Base-by-base conservation (phyloP, 805 yeast species). In the Ogataea kodamae region DNA sequence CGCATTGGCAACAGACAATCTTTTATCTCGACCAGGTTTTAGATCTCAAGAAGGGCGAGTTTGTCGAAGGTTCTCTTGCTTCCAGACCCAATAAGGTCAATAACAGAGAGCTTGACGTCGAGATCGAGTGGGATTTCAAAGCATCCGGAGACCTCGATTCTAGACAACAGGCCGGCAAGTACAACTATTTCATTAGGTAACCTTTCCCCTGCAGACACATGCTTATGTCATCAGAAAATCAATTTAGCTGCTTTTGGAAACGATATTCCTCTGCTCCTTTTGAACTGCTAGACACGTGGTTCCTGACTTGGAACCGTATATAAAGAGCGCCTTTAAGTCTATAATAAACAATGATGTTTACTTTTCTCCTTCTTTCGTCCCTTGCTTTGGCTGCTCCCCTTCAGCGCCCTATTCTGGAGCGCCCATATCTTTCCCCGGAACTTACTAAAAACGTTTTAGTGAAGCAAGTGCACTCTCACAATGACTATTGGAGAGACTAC, bases 1-100 rank as follows among this genome's bases (percentile, higher is more conserved):
- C 98, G 10, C 99, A 92, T 67, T 92, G 99, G 99, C 94, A 92
- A 62, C 98, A 92, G 67, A 84, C 96, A 12, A 94, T 92, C 1
- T 88, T 94, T 64, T 94, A 92, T 62, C 70, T 90, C 54, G 78
- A 74, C 49, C 84, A 86, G 51, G 95, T 85, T 18, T 62, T 90
- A 45, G 84, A 78, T 52, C 64, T 83, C 43, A 79, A 80, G 54
- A 67, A 69, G 48, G 96, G 90, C 38, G 98, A 92, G 52, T 54
- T 59, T 24, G 68, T 94, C 46, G 71, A 72, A 39, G 92, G 97
- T 28, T 64, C 66, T 18, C 65, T 92, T 39, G 74, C 81, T 8
- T 79, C 85, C 43, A 70, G 78, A 53, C 97, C 97, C 37, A 88
- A 84, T 59, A 60, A 57, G 28, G 55, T 43, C 33, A 92, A 92